Conservation (phyloP, 2,329 filamentous ascomycete genomes). For the Fusarium tanahbumbuense region DNA sequence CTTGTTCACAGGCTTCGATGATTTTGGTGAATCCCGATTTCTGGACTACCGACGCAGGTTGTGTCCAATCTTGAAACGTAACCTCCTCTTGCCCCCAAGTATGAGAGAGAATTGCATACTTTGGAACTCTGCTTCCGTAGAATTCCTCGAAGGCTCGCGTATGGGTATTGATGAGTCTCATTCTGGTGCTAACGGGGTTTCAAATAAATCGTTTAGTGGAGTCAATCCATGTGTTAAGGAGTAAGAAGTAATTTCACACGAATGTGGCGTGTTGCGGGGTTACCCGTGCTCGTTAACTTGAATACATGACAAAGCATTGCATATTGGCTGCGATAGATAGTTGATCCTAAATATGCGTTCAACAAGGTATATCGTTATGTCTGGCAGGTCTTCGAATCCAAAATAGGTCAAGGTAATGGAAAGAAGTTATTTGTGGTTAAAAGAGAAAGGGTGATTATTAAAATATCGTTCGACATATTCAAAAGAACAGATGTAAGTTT, state of each 20-base stretch:
- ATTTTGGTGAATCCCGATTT: not conserved
- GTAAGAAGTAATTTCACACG: not conserved
- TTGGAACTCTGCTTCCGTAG: not conserved
- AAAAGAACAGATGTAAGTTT: too few species aligned
- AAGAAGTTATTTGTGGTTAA: too few species aligned
- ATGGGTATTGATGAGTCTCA: not conserved
- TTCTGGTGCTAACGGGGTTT: not conserved
- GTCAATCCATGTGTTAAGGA: fast-evolving
- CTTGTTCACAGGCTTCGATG: not conserved
- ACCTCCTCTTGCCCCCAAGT: not conserved
- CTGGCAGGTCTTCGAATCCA: too few species aligned
- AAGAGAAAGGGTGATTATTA: too few species aligned
- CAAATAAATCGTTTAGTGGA: fast-evolving
- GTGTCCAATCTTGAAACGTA: not conserved
- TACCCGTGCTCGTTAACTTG: not conserved
- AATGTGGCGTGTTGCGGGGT: not conserved
- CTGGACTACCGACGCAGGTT: not conserved
- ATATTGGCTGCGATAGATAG: not conserved
- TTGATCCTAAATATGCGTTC: too few species aligned
- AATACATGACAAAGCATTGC: not conserved
- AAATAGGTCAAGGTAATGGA: too few species aligned
- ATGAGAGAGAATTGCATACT: not conserved
- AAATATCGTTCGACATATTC: too few species aligned
- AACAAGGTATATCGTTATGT: too few species aligned
- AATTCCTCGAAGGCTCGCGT: not conserved